These are phyloP conservation scores for Fusarium marasasianum DNA, from an alignment of 2,329 filamentous ascomycete species.

Conservation along the genomic window DNA sequence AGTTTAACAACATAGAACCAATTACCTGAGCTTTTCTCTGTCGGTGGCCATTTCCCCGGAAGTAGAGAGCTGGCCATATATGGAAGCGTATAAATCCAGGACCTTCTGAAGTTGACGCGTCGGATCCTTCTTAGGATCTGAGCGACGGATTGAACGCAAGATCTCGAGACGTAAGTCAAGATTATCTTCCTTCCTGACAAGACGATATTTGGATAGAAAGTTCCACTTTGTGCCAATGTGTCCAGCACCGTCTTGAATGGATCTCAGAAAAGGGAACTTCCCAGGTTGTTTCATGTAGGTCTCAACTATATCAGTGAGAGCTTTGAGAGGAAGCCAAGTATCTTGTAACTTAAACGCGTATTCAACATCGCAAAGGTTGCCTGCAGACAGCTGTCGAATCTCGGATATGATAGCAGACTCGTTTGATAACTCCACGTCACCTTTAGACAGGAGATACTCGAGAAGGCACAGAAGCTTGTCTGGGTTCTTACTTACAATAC, in stretches of 20 bases:
- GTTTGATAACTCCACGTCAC: neutral
- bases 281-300: neutral
- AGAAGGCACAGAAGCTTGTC: neutral
- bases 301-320: neutral
- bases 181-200: neutral
- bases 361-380: neutral
- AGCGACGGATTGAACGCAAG: neutral
- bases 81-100: neutral
- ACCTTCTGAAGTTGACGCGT: neutral
- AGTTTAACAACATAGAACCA: rapidly evolving
- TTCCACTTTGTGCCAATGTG: neutral
- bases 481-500: neutral
- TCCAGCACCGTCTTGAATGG: neutral
- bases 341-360: rapidly evolving
- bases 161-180: neutral
- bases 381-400: neutral
- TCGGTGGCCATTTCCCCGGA: neutral
- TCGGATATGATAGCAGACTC: neutral
- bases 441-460: rapidly evolving
- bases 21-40: neutral
- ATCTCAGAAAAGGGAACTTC: neutral
- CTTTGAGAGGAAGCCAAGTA: neutral
- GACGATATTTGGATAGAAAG: neutral
- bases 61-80: neutral
- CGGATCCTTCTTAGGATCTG: neutral